phyloP scores from a whole-genome alignment of 257 asterid genomes.

The Lavandula angustifolia region DNA sequence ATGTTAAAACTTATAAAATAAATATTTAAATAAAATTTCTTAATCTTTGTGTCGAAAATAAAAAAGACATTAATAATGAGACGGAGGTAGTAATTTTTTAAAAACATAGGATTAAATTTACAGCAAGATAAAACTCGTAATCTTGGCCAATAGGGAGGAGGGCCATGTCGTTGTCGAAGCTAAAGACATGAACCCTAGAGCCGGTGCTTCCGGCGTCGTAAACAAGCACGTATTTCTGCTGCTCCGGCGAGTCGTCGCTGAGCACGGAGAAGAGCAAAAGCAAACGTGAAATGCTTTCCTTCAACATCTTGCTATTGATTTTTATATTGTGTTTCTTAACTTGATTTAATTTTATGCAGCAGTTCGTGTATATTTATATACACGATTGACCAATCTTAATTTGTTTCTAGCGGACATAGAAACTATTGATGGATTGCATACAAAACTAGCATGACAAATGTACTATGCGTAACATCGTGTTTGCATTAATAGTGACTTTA shows the following conservation, averaged over 20 bases:
- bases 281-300: not conserved
- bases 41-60: too few species aligned
- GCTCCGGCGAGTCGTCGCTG: not conserved
- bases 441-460: not conserved
- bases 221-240: slow-evolving; percentile 30
- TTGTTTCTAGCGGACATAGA: too few species aligned
- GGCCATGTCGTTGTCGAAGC: slow-evolving; percentile 29
- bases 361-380: not conserved
- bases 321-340: too few species aligned
- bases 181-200: slow-evolving; percentile 40
- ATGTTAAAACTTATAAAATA: too few species aligned
- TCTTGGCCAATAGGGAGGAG: slow-evolving; percentile 32
- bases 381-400: too few species aligned
- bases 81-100: too few species aligned
- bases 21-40: too few species aligned
- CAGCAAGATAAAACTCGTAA: slow-evolving; percentile 31
- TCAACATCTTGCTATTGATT: not conserved
- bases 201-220: slow-evolving; percentile 49
- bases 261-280: not conserved
- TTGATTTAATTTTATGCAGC: not conserved
- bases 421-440: too few species aligned
- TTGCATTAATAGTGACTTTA: not conserved
- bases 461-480: not conserved
- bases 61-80: too few species aligned
- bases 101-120: not conserved